Conservation (phyloP, 768 basidiomycete genomes). For the Calocybe gangraenosa region DNA sequence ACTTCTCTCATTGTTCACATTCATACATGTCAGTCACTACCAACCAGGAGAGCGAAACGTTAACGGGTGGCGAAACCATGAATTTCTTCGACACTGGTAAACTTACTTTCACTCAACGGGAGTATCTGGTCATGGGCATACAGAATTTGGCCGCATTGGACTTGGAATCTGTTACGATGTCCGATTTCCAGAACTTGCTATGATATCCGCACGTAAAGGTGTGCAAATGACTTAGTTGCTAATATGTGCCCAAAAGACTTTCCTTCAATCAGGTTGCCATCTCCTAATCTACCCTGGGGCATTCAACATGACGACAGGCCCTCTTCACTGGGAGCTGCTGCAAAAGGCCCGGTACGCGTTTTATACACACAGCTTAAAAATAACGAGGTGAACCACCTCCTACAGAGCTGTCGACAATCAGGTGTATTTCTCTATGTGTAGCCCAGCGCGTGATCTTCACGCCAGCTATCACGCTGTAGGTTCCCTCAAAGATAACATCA, state of each 20-base stretch:
- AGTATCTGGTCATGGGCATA: not conserved
- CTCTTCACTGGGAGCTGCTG: slow-evolving; percentile 93
- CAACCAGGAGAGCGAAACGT: slow-evolving; percentile 77
- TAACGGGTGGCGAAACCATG: slow-evolving; percentile 69
- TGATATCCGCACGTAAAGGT: slow-evolving; percentile 87
- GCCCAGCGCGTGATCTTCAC: slow-evolving; percentile 80
- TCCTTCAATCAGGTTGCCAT: slow-evolving; percentile 61
- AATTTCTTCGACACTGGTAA: slow-evolving; percentile 88
- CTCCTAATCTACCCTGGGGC: slow-evolving; percentile 90
- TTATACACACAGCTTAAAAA: not conserved
- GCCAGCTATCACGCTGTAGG: slow-evolving; percentile 87
- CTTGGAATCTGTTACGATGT: slow-evolving; percentile 97
- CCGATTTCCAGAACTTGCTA: slow-evolving; percentile 90
- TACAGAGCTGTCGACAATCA: slow-evolving; percentile 92
- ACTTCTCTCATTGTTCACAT: not conserved
- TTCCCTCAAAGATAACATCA: slow-evolving; percentile 7
- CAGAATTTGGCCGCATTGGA: slow-evolving; percentile 96
- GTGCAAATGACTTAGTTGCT: slow-evolving; percentile 6
- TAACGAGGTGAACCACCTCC: not conserved
- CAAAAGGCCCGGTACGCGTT: slow-evolving; percentile 72
- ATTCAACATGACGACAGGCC: slow-evolving; percentile 95
- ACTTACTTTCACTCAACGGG: not conserved
- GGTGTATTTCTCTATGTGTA: slow-evolving; percentile 94
- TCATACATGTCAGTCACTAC: slow-evolving; percentile 3
- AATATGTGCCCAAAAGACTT: not conserved